Percentiles rank a stretch among this genome's conserved stretches.
Conservation (phyloP, 495 filamentous ascomycete species). For the Saxophila tyrrhenica region DNA sequence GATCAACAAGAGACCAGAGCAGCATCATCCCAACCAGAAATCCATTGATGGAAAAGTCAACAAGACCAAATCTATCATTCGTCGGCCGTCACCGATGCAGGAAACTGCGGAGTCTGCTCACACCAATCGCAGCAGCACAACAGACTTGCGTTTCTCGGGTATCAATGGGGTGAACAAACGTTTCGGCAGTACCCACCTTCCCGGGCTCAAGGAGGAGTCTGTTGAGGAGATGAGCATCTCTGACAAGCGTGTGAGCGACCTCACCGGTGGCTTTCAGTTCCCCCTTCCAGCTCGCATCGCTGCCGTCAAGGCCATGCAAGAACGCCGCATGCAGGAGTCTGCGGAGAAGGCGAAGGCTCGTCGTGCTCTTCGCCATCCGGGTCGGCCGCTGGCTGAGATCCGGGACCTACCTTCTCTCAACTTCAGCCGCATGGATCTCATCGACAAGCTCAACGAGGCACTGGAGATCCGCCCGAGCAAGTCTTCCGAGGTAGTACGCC, state of each 20-base stretch:
- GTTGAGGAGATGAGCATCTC: conserved; percentile 29
- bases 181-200: conserved; percentile 22
- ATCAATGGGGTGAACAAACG: conserved; percentile 10
- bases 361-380: conserved; percentile 17
- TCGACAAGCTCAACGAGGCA: conserved; percentile 29
- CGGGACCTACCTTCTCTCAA: conserved; percentile 29
- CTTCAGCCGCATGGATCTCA: conserved; percentile 30
- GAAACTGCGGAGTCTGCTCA: conserved; percentile 6
- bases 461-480: conserved; percentile 21
- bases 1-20: conserved; percentile 11
- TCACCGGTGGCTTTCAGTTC: conserved; percentile 20
- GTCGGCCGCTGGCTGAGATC: conserved; percentile 21
- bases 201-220: conserved; percentile 31
- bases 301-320: conserved; percentile 21
- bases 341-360: conserved; percentile 17
- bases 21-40: background rate
- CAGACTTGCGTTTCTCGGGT: conserved; percentile 15
- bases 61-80: conserved; percentile 12
- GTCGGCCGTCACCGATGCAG: conserved; percentile 7
- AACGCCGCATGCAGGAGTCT: conserved; percentile 19
- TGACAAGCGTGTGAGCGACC: conserved; percentile 18
- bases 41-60: background rate
- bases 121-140: conserved; percentile 9
- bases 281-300: conserved; percentile 21
- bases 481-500: conserved; percentile 21